Evolutionary conservation across 768 basidiomycete species (phyloP).

Genomic region (Rhizopogon sp.): DNA sequence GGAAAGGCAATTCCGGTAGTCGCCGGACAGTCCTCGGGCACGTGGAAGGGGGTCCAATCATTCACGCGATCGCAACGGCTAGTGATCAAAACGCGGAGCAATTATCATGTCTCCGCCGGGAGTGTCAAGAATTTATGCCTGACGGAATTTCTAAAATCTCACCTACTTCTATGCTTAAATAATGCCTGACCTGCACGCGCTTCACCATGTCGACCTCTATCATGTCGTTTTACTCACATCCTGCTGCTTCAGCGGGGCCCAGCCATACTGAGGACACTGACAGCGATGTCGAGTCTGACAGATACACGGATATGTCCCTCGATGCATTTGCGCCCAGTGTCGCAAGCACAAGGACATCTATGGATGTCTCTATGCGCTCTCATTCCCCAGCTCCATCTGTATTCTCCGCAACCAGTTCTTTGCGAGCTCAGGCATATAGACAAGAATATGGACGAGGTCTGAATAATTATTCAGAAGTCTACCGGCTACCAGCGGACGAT

Average conservation of each 20-base stretch:
- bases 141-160: slow-evolving; percentile 4
- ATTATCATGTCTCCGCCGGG: slow-evolving; percentile 27
- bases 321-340: slow-evolving; percentile 34
- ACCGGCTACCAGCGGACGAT: slow-evolving; percentile 73
- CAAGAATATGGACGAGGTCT: slow-evolving; percentile 65
- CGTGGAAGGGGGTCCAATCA: slow-evolving; percentile 6
- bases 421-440: slow-evolving; percentile 53
- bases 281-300: slow-evolving; percentile 42
- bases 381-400: slow-evolving; percentile 66
- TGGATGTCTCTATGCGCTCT: slow-evolving; percentile 57
- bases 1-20: slow-evolving; percentile 3
- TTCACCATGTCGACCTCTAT: slow-evolving; percentile 10
- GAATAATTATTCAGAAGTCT: slow-evolving; percentile 78
- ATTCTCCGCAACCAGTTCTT: slow-evolving; percentile 59
- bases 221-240: slow-evolving; percentile 9
- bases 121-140: slow-evolving; percentile 2
- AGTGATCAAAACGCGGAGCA: slow-evolving; percentile 22
- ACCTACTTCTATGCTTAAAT: background rate
- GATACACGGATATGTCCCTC: slow-evolving; percentile 38
- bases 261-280: slow-evolving; percentile 35
- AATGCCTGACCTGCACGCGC: background rate
- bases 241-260: slow-evolving; percentile 4
- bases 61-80: slow-evolving; percentile 25
- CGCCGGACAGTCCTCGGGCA: slow-evolving; percentile 17
- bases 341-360: slow-evolving; percentile 51